phyloP scores from a whole-genome alignment of 2,329 filamentous ascomycete genomes.

The Purpureocillium lavendulum region DNA sequence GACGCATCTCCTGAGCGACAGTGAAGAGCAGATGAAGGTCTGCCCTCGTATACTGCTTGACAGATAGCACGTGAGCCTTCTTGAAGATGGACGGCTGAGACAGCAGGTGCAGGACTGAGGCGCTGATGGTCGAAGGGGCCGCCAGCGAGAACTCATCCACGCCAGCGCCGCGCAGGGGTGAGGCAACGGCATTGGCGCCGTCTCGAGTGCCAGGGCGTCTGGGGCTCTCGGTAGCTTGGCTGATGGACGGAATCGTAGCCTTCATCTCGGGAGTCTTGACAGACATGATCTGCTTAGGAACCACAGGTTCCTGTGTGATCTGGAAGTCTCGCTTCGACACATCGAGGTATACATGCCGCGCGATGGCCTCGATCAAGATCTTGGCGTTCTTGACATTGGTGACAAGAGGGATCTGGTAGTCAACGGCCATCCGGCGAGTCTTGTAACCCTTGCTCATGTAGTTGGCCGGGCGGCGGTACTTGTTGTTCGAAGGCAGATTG shows the following conservation, averaged over 20 bases:
- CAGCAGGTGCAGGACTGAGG: constrained; percentile 64
- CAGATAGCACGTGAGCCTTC: constrained; percentile 81
- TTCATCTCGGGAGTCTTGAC: constrained; percentile 51
- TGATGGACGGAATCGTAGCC: constrained; percentile 32
- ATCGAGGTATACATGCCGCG: constrained; percentile 77
- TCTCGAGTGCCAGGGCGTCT: constrained; percentile 21
- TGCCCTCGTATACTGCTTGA: constrained; percentile 78
- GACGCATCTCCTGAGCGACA: constrained; percentile 93
- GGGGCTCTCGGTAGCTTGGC: constrained; percentile 26
- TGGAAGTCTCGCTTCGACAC: constrained; percentile 83
- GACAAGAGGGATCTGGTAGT: constrained; percentile 91
- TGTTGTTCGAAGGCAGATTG: constrained; percentile 97
- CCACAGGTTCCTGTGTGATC: constrained; percentile 74
- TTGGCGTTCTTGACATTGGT: constrained; percentile 99
- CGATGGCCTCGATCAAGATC: constrained; percentile 89
- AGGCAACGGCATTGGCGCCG: constrained; percentile 12
- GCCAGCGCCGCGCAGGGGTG: constrained; percentile 13
- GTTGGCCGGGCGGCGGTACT: constrained; percentile 90
- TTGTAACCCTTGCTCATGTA: constrained; percentile 98
- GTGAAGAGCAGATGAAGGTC: constrained; percentile 94
- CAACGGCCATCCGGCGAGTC: constrained; percentile 94
- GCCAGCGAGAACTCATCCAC: constrained; percentile 38
- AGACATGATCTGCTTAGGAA: constrained; percentile 54
- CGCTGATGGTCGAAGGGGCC: constrained; percentile 43
- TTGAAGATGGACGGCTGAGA: constrained; percentile 75